Percentiles rank a stretch among this genome's conserved stretches.
Evolutionary conservation across 1,284 basidiomycete species (phyloP).

Genomic region (Sanguinoderma infundibulare): DNA sequence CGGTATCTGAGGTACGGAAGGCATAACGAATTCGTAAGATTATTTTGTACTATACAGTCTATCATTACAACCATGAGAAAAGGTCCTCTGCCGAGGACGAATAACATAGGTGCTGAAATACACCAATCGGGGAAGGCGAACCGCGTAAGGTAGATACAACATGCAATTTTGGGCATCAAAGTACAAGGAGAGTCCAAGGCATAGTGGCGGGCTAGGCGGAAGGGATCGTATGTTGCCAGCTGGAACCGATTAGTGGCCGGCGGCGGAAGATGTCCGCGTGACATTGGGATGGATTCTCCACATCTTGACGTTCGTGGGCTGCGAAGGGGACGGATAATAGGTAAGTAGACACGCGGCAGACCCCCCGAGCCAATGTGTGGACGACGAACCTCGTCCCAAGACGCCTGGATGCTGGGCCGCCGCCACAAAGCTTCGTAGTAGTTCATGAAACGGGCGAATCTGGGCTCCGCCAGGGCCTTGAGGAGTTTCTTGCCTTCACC

Average conservation of each 20-base stretch:
- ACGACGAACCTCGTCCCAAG: slow-evolving; percentile 36
- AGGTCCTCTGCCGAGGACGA: neutral
- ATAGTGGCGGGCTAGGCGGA: neutral
- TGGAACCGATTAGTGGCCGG: slow-evolving; percentile 14
- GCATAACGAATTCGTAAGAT: neutral
- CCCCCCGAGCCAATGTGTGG: neutral
- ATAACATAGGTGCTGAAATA: neutral
- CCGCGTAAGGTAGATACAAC: neutral
- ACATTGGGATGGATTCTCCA: slow-evolving; percentile 27
- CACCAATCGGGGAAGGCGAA: neutral
- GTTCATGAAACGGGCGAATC: slow-evolving; percentile 34
- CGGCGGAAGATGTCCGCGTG: slow-evolving; percentile 17
- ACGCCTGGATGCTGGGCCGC: slow-evolving; percentile 36
- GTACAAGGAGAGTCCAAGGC: neutral
- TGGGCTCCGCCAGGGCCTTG: slow-evolving; percentile 24
- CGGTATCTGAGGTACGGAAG: neutral
- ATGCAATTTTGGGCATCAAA: neutral
- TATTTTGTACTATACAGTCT: neutral
- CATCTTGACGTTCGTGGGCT: slow-evolving; percentile 26
- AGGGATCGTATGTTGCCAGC: neutral
- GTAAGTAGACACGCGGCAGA: neutral
- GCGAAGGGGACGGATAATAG: neutral
- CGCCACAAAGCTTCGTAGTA: slow-evolving; percentile 36
- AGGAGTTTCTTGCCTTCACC: slow-evolving; percentile 24
- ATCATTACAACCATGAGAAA: neutral